phyloP scores from a whole-genome alignment of 2,329 filamentous ascomycete species.

The Beauveria varroae region DNA sequence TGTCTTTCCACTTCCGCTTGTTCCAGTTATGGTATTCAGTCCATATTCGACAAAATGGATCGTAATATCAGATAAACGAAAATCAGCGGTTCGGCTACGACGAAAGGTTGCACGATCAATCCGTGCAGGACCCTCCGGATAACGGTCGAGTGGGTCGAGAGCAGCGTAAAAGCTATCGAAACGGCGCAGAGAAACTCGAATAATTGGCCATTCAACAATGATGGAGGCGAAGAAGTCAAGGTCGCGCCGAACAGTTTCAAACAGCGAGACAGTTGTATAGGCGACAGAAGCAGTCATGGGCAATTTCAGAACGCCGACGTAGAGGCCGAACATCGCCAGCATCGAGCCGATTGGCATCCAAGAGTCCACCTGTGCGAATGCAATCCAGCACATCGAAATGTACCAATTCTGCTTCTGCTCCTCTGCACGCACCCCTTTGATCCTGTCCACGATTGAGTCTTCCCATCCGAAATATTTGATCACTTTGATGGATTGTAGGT shows the following conservation, averaged over 20 bases:
- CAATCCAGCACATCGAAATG: constrained; percentile 38
- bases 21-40: constrained; percentile 46
- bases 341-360: constrained; percentile 45
- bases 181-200: constrained; percentile 38
- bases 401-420: constrained; percentile 50
- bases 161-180: constrained; percentile 48
- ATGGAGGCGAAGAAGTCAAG: constrained; percentile 41
- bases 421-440: constrained; percentile 38
- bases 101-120: constrained; percentile 40
- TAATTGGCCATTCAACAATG: constrained; percentile 25
- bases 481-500: constrained; percentile 47
- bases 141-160: constrained; percentile 39
- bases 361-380: constrained; percentile 41
- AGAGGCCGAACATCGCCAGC: constrained; percentile 45
- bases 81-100: constrained; percentile 41
- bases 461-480: constrained; percentile 59
- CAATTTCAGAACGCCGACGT: constrained; percentile 39
- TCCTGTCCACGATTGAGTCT: constrained; percentile 39
- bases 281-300: constrained; percentile 46
- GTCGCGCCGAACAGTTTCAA: constrained; percentile 45
- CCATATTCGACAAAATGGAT: constrained; percentile 47
- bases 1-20: constrained; percentile 51
- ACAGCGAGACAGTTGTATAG: constrained; percentile 48
- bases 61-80: constrained; percentile 39
- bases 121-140: constrained; percentile 41